Conservation (phyloP, 2,329 filamentous ascomycete genomes). For the Pestalotiopsis sp. region DNA sequence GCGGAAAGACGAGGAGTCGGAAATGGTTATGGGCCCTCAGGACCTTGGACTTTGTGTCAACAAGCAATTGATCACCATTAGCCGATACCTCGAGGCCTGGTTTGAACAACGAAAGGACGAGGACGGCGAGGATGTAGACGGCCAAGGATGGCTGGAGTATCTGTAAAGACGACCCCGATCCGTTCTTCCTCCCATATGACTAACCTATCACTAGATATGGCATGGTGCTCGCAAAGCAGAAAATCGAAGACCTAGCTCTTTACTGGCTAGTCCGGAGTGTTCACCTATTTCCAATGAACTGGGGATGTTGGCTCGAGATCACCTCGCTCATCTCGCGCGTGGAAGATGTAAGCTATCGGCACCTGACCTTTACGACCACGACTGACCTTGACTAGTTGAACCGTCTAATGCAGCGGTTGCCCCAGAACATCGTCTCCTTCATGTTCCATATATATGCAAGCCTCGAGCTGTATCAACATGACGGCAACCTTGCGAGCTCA, state of each 20-base stretch:
- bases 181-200: background rate
- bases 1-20: constrained; percentile 91
- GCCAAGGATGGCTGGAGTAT: constrained; percentile 93
- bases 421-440: constrained; percentile 87
- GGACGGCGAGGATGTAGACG: constrained; percentile 59
- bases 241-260: constrained; percentile 83
- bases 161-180: constrained; percentile 44
- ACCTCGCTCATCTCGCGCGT: constrained; percentile 74
- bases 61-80: constrained; percentile 77
- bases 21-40: constrained; percentile 94
- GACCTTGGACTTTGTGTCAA: constrained; percentile 85
- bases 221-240: constrained; percentile 84
- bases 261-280: constrained; percentile 87
- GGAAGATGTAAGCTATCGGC: constrained; percentile 67
- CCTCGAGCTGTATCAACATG: constrained; percentile 88
- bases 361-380: background rate
- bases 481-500: constrained; percentile 69
- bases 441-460: constrained; percentile 92
- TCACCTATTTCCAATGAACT: constrained; percentile 90
- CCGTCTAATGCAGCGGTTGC: constrained; percentile 69
- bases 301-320: constrained; percentile 95
- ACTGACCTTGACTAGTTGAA: constrained; percentile 56
- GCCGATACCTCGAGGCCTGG: constrained; percentile 77
- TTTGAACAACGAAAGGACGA: constrained; percentile 66
- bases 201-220: constrained; percentile 62